Conservation (phyloP, 2,329 filamentous ascomycete genomes). For the Colletotrichum phormii region DNA sequence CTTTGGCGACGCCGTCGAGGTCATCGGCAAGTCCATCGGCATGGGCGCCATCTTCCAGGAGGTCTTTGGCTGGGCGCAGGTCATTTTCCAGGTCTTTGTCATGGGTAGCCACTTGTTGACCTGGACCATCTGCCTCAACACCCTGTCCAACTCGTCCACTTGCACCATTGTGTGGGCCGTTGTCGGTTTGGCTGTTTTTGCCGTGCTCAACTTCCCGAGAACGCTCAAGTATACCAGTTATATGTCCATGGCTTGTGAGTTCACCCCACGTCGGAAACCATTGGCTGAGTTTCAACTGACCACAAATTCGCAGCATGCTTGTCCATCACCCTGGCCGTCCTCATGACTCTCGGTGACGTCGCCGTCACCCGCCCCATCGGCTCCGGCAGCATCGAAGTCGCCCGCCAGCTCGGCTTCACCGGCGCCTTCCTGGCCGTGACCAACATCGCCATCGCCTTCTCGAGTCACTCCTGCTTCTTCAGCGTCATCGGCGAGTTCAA, state of each 20-base stretch:
- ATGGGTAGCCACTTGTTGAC: constrained; percentile 78
- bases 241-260: constrained; percentile 66
- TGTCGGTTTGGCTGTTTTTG: constrained; percentile 69
- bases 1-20: constrained; percentile 73
- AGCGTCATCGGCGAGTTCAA: constrained; percentile 73
- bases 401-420: constrained; percentile 56
- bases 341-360: constrained; percentile 73
- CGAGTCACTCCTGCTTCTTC: constrained; percentile 76
- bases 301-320: constrained; percentile 55
- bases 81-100: constrained; percentile 74
- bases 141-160: constrained; percentile 66
- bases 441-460: constrained; percentile 76
- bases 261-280: not conserved
- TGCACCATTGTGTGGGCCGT: constrained; percentile 75
- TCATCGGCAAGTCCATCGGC: constrained; percentile 59
- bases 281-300: not conserved
- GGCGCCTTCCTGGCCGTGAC: constrained; percentile 67
- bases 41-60: constrained; percentile 67
- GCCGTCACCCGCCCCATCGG: constrained; percentile 58
- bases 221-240: constrained; percentile 73
- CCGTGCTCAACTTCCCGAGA: constrained; percentile 68
- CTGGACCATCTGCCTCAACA: constrained; percentile 75
- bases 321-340: constrained; percentile 71
- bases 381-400: constrained; percentile 46
- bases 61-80: constrained; percentile 68